Evolutionary conservation across 768 basidiomycete species (phyloP), one percentile per base, ranked within the genome.

Genomic region (Tricholoma sp.): DNA sequence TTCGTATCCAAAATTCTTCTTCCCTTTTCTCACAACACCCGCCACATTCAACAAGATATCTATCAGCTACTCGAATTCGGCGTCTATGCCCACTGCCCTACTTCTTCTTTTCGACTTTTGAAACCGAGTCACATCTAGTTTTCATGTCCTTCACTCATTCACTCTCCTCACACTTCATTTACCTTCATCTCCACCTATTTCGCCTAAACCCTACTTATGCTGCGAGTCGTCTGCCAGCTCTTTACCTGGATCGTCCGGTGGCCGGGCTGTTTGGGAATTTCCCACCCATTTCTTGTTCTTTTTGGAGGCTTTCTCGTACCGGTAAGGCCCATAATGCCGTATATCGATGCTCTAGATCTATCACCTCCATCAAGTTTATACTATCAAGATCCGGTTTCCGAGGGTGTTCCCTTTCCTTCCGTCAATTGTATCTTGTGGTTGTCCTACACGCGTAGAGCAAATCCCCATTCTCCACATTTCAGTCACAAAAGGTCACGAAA

Each of bases 371-470:
- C 41, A 18, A 56, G 54, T 55, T 54, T 34, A 35, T 46, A 43
- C 41, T 64, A 73, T 72, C 76, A 73, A 75, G 77, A 78, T 78
- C 77, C 76, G 76, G 68, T 62, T 72, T 68, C 69, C 70, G 72
- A 71, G 70, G 68, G 62, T 54, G 27, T 43, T 54, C 41, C 29
- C 39, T 54, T 37, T 34, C 50, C 45, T 51, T 39, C 37, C 16
- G n/a, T 35, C 52, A 24, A 51, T 29, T 51, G 11, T 46, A 10
- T 57, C 55, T 55, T 51, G 37, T 32, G 12, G 32, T 56, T 56
- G 56, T 46, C 41, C 57, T 29, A 46, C 45, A n/a, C 54, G 34
- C 34, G 19, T 32, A 32, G 19, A 39, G 39, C 50, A 29, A 37
- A 55, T 55, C 55, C 56, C 56, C 56, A 63, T 61, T 57, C 52